Conservation (phyloP, 2,329 filamentous ascomycete genomes). For the Alternaria dauci region DNA sequence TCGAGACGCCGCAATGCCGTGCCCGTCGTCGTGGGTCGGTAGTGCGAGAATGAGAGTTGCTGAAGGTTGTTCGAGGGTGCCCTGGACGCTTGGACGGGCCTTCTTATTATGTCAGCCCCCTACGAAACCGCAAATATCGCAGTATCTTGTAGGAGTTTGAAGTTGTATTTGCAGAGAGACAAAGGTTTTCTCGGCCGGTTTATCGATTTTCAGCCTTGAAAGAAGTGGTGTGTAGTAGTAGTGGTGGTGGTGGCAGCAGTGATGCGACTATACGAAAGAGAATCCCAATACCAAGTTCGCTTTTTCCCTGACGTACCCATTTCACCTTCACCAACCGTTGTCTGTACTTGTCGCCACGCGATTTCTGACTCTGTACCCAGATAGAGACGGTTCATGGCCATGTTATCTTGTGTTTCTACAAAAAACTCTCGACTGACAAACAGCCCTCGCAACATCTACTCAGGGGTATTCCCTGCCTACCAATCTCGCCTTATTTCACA, state of each 20-base stretch:
- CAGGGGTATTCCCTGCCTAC: conserved; percentile 9
- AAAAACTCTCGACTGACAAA: neutral
- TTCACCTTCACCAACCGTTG: conserved; percentile 12
- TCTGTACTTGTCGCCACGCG: neutral
- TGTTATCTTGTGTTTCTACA: neutral
- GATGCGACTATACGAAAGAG: neutral
- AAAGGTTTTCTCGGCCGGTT: neutral
- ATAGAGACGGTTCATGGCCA: neutral
- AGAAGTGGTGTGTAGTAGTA: neutral
- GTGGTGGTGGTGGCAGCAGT: neutral
- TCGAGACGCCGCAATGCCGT: conserved; percentile 38
- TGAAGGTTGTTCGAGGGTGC: conserved; percentile 33
- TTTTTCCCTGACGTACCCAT: conserved; percentile 9
- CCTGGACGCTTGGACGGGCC: conserved; percentile 28
- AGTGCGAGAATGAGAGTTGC: conserved; percentile 32
- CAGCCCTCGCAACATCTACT: conserved; percentile 1
- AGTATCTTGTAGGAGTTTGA: conserved; percentile 5
- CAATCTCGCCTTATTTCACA: neutral
- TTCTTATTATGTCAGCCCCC: conserved; percentile 30
- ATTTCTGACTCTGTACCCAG: neutral
- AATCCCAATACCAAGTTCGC: conserved; percentile 6
- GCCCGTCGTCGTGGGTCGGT: conserved; percentile 40
- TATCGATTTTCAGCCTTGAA: neutral
- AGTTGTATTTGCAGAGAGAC: neutral
- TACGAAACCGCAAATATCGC: conserved; percentile 24